Evolutionary conservation across 2,329 filamentous ascomycete species (phyloP), one percentile per base, ranked within the genome.

Genomic region (Fusarium pseudograminearum): DNA sequence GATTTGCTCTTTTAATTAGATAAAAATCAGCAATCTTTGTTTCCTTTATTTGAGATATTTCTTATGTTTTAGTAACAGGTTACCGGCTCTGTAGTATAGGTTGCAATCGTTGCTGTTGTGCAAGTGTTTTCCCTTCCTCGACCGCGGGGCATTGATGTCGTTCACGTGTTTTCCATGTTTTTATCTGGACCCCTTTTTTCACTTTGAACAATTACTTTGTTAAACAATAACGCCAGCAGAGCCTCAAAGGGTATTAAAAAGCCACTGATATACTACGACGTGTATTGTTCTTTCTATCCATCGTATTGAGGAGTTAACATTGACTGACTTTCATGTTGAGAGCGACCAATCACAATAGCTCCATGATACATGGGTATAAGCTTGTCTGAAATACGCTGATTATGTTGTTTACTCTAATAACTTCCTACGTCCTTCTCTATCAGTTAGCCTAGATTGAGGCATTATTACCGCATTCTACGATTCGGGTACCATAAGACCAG

Each of bases 71-170:
- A 28, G 18, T 55, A 22, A 5, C 38, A 6, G 12, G 15, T 12
- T 44, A 4, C 3, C 11, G 12, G 11, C 36, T 20, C 11, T 30
- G 12, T 10, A 38, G 34, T 38, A 7, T 12, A n/a, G 18, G 24
- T 28, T 16, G 6, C 18, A 26, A 10, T n/a, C 24, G 4, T 16
- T 24, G 22, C 18, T 54, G n/a, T 22, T 34, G 30, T 22, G 7
- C 15, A 15, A 24, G 36, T 48, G 15, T 28, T 40, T 58, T 50
- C 53, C 53, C 57, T 26, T 30, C 12, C 18, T 28, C 42, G 42
- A 70, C 59, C 67, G 63, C 55, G 67, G 67, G 67, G 70, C 70
- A 59, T 57, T 62, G n/a, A 58, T 28, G 26, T 28, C 26, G 26
- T 65, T 69, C 63, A 61, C 55, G 63, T 70, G 67, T 51, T 48